These are phyloP conservation scores for Escallonia rubra DNA, from an alignment of 129 eudicot genomes.

Conservation along the genomic window DNA sequence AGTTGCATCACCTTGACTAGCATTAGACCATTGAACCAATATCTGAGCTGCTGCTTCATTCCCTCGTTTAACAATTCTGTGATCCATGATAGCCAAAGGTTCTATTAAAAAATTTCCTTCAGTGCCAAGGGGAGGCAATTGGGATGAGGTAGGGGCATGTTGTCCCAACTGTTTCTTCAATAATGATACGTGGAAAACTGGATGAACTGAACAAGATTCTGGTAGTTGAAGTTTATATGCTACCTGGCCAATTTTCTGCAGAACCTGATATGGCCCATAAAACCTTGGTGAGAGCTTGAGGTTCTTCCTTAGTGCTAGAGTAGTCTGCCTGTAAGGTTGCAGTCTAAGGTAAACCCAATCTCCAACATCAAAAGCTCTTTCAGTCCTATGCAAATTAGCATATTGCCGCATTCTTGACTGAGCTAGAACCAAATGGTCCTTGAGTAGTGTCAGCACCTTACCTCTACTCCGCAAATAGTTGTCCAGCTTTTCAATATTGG, in stretches of 20 bases:
- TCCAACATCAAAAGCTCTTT: neutral
- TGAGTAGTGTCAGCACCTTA: neutral
- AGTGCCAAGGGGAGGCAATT: neutral
- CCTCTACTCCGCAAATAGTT: neutral
- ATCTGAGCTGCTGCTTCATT: neutral
- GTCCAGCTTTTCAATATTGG: neutral
- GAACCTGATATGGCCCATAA: neutral
- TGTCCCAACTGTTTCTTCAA: neutral
- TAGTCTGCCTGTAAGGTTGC: slow-evolving; percentile 3
- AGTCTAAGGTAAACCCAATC: slow-evolving; percentile 5
- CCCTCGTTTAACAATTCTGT: neutral
- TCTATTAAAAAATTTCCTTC: neutral
- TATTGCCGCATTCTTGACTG: neutral
- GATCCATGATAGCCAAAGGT: neutral
- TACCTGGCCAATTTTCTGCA: neutral
- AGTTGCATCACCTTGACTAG: neutral
- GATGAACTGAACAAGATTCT: neutral
- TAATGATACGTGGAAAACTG: neutral
- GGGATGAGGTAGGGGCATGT: neutral
- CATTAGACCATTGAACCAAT: neutral
- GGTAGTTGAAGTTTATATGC: neutral
- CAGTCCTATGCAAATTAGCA: neutral
- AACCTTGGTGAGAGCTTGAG: neutral
- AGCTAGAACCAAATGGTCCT: neutral
- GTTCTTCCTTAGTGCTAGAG: neutral